Evolutionary conservation across 441 rosid species (phyloP).

Genomic region (Dalechampia spathulata): DNA sequence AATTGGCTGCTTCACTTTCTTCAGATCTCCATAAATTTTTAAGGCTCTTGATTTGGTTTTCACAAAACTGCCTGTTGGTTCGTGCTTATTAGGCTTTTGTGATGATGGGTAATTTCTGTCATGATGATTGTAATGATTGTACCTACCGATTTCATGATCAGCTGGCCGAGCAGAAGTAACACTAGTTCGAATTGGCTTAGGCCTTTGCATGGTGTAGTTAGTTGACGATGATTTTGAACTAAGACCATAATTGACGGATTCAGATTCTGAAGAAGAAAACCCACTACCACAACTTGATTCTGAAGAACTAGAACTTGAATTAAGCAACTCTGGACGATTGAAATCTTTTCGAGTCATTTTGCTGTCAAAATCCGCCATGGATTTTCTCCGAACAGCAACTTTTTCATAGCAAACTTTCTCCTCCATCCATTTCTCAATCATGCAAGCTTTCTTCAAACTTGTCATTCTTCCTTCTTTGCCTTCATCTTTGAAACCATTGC

Average conservation of each 20-base stretch:
- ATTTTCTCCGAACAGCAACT: constrained; percentile 30
- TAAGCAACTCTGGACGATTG: constrained; percentile 28
- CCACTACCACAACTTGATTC: constrained; percentile 66
- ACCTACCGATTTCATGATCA: constrained; percentile 21
- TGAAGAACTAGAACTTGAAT: constrained; percentile 67
- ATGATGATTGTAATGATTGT: constrained; percentile 3
- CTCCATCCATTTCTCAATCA: constrained; percentile 31
- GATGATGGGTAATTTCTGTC: constrained; percentile 28
- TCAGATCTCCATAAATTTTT: constrained; percentile 51
- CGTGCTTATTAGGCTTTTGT: constrained; percentile 29
- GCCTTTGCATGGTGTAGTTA: constrained; percentile 35
- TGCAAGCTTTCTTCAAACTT: constrained; percentile 16
- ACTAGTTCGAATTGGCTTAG: constrained; percentile 46
- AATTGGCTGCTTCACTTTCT: constrained; percentile 77
- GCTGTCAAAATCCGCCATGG: constrained; percentile 33
- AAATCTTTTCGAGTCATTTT: constrained; percentile 17
- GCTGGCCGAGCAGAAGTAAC: constrained; percentile 19
- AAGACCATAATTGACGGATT: constrained; percentile 32
- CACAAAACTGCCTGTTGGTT: constrained; percentile 23
- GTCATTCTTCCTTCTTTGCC: constrained; percentile 1
- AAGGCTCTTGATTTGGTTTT: constrained; percentile 50
- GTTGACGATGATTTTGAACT: constrained; percentile 32
- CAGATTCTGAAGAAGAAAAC: constrained; percentile 71
- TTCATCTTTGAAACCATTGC: constrained; percentile 28
- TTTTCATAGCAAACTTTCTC: constrained; percentile 26